These are phyloP conservation scores for Exutisphaerella laricina DNA, from an alignment of 2,329 filamentous ascomycete species.

Conservation along the genomic window DNA sequence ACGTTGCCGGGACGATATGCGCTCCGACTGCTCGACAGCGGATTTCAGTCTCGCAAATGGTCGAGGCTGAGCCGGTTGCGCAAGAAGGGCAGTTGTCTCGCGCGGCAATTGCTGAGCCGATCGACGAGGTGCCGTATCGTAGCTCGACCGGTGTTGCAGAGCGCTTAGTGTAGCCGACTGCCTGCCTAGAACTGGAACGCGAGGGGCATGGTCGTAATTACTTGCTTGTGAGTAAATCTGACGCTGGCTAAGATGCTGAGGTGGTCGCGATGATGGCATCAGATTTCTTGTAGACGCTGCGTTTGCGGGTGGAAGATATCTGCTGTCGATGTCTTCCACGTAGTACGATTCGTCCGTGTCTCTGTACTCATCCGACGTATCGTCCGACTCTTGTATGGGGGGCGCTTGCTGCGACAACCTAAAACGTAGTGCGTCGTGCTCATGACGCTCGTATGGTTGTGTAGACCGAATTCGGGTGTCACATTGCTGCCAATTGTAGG, in stretches of 20 bases:
- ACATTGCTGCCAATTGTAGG: neutral
- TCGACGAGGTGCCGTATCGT: constrained; percentile 3
- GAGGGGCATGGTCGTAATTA: neutral
- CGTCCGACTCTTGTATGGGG: too few species aligned
- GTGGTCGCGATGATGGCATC: neutral
- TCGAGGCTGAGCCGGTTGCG: neutral
- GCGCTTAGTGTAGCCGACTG: neutral
- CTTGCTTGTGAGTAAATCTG: neutral
- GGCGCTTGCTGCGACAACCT: neutral
- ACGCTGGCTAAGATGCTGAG: neutral
- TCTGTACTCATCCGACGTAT: neutral
- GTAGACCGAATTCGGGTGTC: neutral
- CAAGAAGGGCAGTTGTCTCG: neutral
- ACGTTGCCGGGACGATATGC: neutral
- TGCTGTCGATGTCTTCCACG: neutral
- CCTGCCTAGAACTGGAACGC: too few species aligned
- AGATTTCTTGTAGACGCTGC: neutral
- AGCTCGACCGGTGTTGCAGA: constrained; percentile 5
- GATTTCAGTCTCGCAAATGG: neutral
- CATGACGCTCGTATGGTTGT: neutral
- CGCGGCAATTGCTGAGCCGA: neutral
- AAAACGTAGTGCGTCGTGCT: neutral
- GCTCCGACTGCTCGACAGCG: neutral
- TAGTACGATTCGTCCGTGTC: neutral
- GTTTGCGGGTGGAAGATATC: neutral